These are phyloP conservation scores for Chenopodium formosanum DNA, from an alignment of 148 eudicot genomes.

Conservation along the genomic window DNA sequence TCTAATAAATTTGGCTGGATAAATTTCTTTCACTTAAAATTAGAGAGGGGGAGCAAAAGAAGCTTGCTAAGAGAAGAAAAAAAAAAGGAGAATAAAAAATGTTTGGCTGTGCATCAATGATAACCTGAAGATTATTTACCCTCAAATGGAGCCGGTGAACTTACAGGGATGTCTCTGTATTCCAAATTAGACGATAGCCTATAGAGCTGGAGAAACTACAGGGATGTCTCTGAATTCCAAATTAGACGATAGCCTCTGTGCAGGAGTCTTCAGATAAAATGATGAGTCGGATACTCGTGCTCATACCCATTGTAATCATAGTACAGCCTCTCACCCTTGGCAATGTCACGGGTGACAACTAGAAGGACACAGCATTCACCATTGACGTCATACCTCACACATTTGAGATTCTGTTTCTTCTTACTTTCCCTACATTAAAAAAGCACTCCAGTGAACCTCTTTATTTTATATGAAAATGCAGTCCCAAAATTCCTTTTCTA, in stretches of 20 bases:
- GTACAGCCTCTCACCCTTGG: slow-evolving; percentile 88
- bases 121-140: slow-evolving; percentile 9
- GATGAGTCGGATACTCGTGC: slow-evolving; percentile 86
- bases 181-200: slow-evolving; percentile 12
- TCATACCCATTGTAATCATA: slow-evolving; percentile 90
- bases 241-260: slow-evolving; percentile 18
- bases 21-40: background rate
- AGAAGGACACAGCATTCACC: slow-evolving; percentile 82
- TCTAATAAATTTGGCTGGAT: slow-evolving; percentile 17
- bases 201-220: background rate
- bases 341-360: slow-evolving; percentile 84
- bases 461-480: background rate
- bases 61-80: background rate
- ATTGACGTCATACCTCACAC: slow-evolving; percentile 74
- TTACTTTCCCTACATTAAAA: slow-evolving; percentile 59
- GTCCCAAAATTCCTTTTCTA: background rate
- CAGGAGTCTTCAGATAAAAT: slow-evolving; percentile 48
- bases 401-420: slow-evolving; percentile 82
- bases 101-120: slow-evolving; percentile 11
- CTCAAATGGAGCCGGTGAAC: background rate
- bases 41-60: background rate
- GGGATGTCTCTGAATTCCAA: background rate
- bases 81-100: background rate
- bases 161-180: background rate
- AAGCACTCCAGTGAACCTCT: background rate